These are phyloP conservation scores for Leucogyrophana mollusca DNA, from an alignment of 768 basidiomycete genomes.

Conservation along the genomic window DNA sequence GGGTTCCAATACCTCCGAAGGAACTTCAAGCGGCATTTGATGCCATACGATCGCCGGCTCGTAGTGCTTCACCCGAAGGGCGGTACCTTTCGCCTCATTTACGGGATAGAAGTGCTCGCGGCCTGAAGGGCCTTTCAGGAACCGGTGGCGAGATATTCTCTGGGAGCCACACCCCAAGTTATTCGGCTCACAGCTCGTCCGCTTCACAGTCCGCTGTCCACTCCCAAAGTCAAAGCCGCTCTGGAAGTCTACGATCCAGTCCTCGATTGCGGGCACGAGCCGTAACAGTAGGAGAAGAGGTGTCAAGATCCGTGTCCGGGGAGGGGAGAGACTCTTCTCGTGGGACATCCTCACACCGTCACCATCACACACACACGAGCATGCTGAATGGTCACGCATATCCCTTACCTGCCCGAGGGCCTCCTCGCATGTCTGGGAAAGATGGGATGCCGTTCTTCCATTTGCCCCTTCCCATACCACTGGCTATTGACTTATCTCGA, in stretches of 20 bases:
- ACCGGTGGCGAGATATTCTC: conserved; percentile 30
- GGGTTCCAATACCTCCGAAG: conserved; percentile 56
- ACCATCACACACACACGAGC: not conserved
- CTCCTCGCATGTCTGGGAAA: not conserved
- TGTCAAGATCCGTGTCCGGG: too few relatives aligned
- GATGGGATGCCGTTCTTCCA: conserved; percentile 16
- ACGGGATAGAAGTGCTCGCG: conserved; percentile 20
- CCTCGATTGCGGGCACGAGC: conserved; percentile 37
- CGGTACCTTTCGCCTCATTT: conserved; percentile 12
- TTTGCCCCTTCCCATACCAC: conserved; percentile 16
- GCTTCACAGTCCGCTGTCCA: conserved; percentile 37
- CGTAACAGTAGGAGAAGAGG: too few relatives aligned
- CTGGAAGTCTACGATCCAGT: conserved; percentile 50
- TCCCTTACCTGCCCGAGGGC: not conserved
- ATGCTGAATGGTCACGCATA: not conserved
- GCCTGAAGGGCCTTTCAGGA: conserved; percentile 25
- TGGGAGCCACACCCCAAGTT: conserved; percentile 37
- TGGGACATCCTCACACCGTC: not conserved
- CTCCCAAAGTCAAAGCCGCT: conserved; percentile 44
- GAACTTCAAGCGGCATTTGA: conserved; percentile 57
- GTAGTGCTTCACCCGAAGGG: not conserved
- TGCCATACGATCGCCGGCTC: conserved; percentile 15
- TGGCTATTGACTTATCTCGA: conserved; percentile 15
- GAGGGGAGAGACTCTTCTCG: not conserved
- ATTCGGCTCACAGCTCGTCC: conserved; percentile 26